Percentiles rank a stretch among this genome's conserved stretches.
Conservation (phyloP, 371 early-diverging fungal genomes). For the Lichtheimia ramosa region DNA sequence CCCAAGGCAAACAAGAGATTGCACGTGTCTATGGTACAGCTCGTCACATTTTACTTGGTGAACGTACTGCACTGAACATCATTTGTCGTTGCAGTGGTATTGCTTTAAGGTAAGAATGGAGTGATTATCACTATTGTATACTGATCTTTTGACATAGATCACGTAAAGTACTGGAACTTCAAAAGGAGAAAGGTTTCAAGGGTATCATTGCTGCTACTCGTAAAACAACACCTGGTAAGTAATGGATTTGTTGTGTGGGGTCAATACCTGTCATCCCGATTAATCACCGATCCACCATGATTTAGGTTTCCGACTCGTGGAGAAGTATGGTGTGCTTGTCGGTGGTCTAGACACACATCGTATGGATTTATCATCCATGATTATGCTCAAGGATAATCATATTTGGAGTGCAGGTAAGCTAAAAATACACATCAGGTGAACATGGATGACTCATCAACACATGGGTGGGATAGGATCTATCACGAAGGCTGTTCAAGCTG, state of each 20-base stretch:
- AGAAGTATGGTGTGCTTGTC: slow-evolving; percentile 97
- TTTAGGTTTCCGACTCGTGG: slow-evolving; percentile 95
- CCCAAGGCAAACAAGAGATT: slow-evolving; percentile 66
- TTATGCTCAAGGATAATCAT: slow-evolving; percentile 99
- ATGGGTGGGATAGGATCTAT: slow-evolving; percentile 71
- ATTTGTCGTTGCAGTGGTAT: slow-evolving; percentile 94
- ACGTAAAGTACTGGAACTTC: slow-evolving; percentile 65
- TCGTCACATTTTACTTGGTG: slow-evolving; percentile 87
- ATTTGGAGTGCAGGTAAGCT: slow-evolving; percentile 84
- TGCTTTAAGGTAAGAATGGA: slow-evolving; percentile 67
- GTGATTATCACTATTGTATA: background rate
- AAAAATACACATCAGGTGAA: background rate
- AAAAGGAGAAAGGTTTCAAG: slow-evolving; percentile 71
- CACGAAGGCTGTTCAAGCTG: slow-evolving; percentile 82
- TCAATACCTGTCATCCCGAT: too few species aligned
- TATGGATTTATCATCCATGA: slow-evolving; percentile 94
- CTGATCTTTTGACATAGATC: slow-evolving; percentile 30
- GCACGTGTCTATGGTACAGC: slow-evolving; percentile 87
- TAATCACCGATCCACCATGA: slow-evolving; percentile 14
- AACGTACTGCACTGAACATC: slow-evolving; percentile 94
- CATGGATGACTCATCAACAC: background rate
- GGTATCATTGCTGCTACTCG: slow-evolving; percentile 96
- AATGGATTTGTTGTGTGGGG: background rate
- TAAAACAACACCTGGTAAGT: slow-evolving; percentile 96
- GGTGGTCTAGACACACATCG: slow-evolving; percentile 97